Conservation (phyloP, 2,329 filamentous ascomycete genomes). For the Phoma sp. region DNA sequence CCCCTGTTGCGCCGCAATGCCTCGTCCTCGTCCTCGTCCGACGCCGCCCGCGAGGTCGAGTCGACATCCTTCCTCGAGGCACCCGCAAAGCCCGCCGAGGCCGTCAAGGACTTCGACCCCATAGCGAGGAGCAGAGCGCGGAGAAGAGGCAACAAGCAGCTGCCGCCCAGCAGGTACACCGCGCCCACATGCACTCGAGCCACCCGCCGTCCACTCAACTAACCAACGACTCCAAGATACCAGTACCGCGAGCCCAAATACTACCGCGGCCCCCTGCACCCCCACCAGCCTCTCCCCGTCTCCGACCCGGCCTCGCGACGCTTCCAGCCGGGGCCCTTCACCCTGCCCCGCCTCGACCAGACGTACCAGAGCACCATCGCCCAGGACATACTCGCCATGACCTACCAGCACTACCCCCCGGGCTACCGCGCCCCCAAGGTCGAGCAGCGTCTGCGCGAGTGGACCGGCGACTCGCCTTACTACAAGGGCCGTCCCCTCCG, state of each 20-base stretch:
- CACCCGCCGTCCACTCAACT: neutral
- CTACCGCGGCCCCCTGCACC: slow-evolving; percentile 90
- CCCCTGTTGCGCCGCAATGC: slow-evolving; percentile 53
- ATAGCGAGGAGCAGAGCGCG: slow-evolving; percentile 54
- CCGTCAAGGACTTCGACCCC: slow-evolving; percentile 57
- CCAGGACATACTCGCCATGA: slow-evolving; percentile 84
- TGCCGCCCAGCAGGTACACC: slow-evolving; percentile 61
- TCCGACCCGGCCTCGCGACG: slow-evolving; percentile 88
- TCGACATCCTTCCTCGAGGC: slow-evolving; percentile 53
- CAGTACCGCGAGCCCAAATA: slow-evolving; percentile 94
- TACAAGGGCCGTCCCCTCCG: slow-evolving; percentile 88
- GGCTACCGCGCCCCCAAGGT: slow-evolving; percentile 68
- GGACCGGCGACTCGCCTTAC: slow-evolving; percentile 92
- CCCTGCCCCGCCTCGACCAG: slow-evolving; percentile 82
- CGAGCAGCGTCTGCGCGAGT: slow-evolving; percentile 74
- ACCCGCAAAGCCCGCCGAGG: slow-evolving; percentile 48
- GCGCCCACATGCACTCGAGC: neutral
- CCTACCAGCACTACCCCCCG: slow-evolving; percentile 84
- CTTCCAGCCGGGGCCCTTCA: slow-evolving; percentile 91
- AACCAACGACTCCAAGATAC: slow-evolving; percentile 66
- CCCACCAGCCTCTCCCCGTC: slow-evolving; percentile 84
- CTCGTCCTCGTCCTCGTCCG: slow-evolving; percentile 41
- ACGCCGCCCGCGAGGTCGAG: slow-evolving; percentile 56
- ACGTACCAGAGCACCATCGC: slow-evolving; percentile 88
- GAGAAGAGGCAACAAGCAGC: slow-evolving; percentile 48